These are phyloP conservation scores for Coemansia sp. DNA, from an alignment of 192 early-diverging fungal species.

Conservation along the genomic window DNA sequence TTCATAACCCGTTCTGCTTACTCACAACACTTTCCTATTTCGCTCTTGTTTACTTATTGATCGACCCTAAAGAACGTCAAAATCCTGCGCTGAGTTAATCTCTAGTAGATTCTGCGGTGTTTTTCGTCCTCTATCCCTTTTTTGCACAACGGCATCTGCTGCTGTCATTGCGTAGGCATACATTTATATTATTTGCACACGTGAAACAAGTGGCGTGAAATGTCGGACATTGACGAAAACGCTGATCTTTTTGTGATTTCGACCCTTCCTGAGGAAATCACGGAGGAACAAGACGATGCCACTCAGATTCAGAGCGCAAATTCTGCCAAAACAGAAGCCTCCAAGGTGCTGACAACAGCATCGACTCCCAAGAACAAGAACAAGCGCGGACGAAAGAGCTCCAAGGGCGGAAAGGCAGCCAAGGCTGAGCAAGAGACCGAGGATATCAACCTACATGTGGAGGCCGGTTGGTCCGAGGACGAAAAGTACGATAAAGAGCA, in stretches of 20 bases:
- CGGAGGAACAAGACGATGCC: not conserved
- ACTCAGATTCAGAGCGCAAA: not conserved
- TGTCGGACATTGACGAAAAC: constrained; percentile 16
- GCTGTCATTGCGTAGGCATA: not conserved
- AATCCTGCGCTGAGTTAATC: no score
- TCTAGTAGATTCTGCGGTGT: not conserved
- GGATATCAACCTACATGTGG: constrained; percentile 51
- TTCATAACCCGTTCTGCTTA: no score
- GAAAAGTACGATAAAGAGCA: constrained; percentile 44
- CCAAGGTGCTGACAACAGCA: not conserved
- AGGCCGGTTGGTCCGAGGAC: constrained; percentile 53
- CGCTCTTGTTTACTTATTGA: no score
- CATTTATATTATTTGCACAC: not conserved
- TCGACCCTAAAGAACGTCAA: no score
- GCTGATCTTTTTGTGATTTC: constrained; percentile 10
- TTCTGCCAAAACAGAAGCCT: not conserved
- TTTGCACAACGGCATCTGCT: not conserved
- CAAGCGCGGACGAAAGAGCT: constrained; percentile 28
- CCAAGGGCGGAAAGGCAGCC: constrained; percentile 15
- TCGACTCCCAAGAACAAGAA: constrained; percentile 17
- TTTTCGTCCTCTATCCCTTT: constrained; percentile 8
- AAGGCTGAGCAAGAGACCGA: constrained; percentile 24
- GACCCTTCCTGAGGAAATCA: not conserved
- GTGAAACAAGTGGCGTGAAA: constrained; percentile 6
- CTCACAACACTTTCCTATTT: no score